Evolutionary conservation across 345 rosid genomes (phyloP).

Genomic region (Capsella bursapastoris): DNA sequence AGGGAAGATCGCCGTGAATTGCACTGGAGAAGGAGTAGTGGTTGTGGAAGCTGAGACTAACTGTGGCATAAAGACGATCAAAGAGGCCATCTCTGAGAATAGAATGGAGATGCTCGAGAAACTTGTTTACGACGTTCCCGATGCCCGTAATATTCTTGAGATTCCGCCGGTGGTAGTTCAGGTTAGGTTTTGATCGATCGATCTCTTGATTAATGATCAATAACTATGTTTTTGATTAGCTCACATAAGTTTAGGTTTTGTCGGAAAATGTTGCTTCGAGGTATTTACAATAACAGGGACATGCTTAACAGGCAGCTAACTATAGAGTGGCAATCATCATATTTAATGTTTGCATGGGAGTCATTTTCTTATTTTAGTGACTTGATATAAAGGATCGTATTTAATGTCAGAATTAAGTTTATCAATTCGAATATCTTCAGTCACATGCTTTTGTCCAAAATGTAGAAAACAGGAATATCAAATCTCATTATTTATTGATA

Average conservation of each 20-base stretch:
- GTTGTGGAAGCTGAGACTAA: conserved; percentile 77
- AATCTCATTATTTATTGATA: not conserved
- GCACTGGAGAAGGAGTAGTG: conserved; percentile 78
- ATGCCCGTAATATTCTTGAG: conserved; percentile 68
- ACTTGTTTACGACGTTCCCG: conserved; percentile 72
- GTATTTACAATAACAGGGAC: conserved; percentile 2
- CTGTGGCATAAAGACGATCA: conserved; percentile 49
- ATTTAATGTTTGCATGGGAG: not conserved
- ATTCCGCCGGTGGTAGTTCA: conserved; percentile 74
- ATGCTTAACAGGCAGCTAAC: not conserved
- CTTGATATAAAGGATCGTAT: conserved; percentile 14
- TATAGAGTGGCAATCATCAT: not conserved
- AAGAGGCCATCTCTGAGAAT: conserved; percentile 66
- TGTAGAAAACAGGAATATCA: not conserved
- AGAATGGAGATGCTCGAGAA: conserved; percentile 68
- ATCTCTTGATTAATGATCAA: not conserved
- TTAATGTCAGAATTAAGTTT: not conserved
- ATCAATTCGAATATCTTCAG: not conserved
- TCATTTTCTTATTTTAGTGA: not conserved
- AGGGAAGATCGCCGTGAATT: conserved; percentile 72
- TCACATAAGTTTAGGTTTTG: conserved; percentile 3
- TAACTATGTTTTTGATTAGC: not conserved
- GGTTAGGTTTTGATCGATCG: conserved; percentile 48
- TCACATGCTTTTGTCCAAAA: not conserved
- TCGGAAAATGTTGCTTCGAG: conserved; percentile 13